Evolutionary conservation across 352 stramenopile genomes (phyloP), one percentile per base, ranked within the genome.

Genomic region (Phytopythium kandeliae): DNA sequence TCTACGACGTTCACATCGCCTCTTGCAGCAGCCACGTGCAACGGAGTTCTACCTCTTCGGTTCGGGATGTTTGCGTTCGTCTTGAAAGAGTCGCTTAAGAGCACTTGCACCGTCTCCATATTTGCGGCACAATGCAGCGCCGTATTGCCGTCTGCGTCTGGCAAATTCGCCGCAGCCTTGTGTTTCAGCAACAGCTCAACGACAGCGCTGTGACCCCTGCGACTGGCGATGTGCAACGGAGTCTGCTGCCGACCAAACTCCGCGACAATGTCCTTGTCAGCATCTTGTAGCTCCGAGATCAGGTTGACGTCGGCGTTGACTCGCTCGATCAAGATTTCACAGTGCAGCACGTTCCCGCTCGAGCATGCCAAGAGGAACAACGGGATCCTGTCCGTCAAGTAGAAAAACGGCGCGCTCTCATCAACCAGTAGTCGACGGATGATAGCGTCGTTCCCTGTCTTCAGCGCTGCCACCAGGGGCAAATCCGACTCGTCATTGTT

Each of bases 11-110:
- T 78, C n/a, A 92, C 78, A 37, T 88, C 69, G 41, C 84, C 84
- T 19, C 62, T 74, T 1, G 71, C 67, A 3, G 84, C 77, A 34
- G 80, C 81, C 55, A 92, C 65, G 33, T 94, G 84, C 25, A 94
- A 54, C 10, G 84, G 72, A 17, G 83, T 89, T 36, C 84, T 78
- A 12, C 80, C 84, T 50, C 81, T 60, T 8, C 65, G 57, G 50
- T 92, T 94, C 2, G 84, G 81, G 43, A 92, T 92, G 58, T 94
- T 90, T 4, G 79, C 65, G 43, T 92, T 92, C 22, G 78, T 91
- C 33, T 70, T 69, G 38, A 81, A 87, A 9, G 74, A 50, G 31
- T 43, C 74, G 36, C 69, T 74, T 9, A 93, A 36, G 22, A 93
- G 57, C 5, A 81, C 71, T 30, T 87, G 66, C 16, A 78, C 84